Evolutionary conservation across 1,284 basidiomycete species (phyloP).

Genomic region (Phaffia rhodozyma): DNA sequence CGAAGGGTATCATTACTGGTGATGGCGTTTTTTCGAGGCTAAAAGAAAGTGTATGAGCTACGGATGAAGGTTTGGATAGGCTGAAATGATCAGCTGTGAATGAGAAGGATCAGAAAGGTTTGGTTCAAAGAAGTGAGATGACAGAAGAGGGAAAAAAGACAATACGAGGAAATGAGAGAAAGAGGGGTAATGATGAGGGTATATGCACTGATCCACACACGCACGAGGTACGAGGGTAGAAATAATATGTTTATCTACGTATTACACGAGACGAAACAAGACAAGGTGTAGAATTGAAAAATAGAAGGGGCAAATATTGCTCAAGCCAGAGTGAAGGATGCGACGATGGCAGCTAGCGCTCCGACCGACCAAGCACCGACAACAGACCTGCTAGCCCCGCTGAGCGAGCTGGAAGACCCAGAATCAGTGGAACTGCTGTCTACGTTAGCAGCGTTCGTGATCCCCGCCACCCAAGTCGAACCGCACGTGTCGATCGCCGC

Average conservation of each 20-base stretch:
- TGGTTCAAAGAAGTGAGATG: constrained; percentile 8
- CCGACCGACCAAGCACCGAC: constrained; percentile 7
- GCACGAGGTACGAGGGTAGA: too few species aligned
- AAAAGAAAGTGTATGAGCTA: background rate
- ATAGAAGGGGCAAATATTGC: constrained; percentile 23
- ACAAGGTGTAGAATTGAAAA: constrained; percentile 6
- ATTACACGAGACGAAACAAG: background rate
- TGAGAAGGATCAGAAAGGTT: background rate
- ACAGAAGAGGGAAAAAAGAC: constrained; percentile 9
- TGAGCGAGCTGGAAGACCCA: constrained; percentile 20
- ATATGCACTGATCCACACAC: too few species aligned
- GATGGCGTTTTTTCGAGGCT: background rate
- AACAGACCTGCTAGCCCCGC: background rate
- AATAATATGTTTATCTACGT: background rate
- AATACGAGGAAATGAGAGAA: constrained; percentile 7
- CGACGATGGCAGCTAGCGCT: constrained; percentile 11
- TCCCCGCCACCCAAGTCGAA: constrained; percentile 29
- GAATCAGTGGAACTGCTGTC: constrained; percentile 31
- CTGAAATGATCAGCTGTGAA: background rate
- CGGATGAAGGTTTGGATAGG: background rate
- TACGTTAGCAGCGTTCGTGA: constrained; percentile 31
- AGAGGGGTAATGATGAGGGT: too few species aligned
- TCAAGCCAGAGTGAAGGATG: constrained; percentile 23
- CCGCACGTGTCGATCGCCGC: constrained; percentile 44
- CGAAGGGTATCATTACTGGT: background rate